phyloP scores from a whole-genome alignment of 345 rosid genomes.

The Aquilaria yunnanensis region DNA sequence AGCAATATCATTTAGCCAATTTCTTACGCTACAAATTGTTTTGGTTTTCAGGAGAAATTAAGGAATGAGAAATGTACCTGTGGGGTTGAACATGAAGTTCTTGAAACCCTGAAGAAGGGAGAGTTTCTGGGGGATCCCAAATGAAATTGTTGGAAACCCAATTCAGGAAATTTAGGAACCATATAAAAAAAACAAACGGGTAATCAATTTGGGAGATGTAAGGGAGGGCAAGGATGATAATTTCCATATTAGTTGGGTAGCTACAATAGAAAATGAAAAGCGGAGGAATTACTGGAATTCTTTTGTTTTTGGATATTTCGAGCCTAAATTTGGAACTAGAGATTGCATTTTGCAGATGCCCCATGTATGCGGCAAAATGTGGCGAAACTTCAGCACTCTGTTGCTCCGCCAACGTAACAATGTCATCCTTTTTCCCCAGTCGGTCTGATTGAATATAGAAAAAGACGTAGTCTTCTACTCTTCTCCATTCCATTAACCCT shows the following conservation, averaged over 20 bases:
- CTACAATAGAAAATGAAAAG: conserved; percentile 1
- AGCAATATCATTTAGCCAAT: neutral
- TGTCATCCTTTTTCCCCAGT: neutral
- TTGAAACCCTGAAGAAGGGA: conserved; percentile 12
- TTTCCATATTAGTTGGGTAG: conserved; percentile 16
- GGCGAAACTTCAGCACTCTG: conserved; percentile 12
- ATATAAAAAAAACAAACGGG: conserved; percentile 24
- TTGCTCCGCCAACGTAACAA: neutral
- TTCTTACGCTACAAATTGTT: neutral
- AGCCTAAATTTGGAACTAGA: conserved; percentile 33
- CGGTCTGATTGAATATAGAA: no score
- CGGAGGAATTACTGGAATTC: neutral
- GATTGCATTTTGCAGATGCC: conserved; percentile 17
- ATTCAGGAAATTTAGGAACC: conserved; percentile 18
- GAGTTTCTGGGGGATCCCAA: conserved; percentile 30
- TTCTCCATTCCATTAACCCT: no score
- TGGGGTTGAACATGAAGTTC: conserved; percentile 31
- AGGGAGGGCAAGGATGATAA: conserved; percentile 21
- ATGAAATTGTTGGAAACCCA: conserved; percentile 16
- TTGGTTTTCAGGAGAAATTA: neutral
- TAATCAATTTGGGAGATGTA: neutral
- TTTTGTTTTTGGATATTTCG: conserved; percentile 11
- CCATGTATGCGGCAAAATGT: conserved; percentile 21
- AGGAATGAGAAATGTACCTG: conserved; percentile 20
- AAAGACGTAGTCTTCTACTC: no score